A percentile compares a stretch with the other conserved stretches of the same genome.
Conservation (phyloP, 306 rosid genomes). For the Amphicarpaea edgeworthii region DNA sequence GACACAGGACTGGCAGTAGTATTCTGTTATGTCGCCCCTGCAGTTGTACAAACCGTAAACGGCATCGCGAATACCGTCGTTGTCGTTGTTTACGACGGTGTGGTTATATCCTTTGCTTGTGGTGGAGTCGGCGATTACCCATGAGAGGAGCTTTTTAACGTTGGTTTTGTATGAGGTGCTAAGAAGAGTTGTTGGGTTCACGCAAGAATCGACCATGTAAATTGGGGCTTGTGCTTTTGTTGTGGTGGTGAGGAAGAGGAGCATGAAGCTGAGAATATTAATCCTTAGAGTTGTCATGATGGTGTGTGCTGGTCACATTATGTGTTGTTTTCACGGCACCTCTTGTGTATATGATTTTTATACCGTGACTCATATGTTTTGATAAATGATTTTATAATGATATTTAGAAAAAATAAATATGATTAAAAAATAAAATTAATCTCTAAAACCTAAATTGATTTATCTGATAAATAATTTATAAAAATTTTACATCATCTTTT, state of each 20-base stretch:
- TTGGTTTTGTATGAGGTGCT: slow-evolving; percentile 32
- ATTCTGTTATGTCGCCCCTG: background rate
- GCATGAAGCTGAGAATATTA: background rate
- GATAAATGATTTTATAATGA: too few species aligned
- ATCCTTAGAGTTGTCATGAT: background rate
- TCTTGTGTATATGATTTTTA: too few species aligned
- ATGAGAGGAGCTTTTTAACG: background rate
- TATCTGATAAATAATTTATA: too few species aligned
- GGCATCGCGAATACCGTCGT: background rate
- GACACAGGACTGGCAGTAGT: slow-evolving; percentile 44
- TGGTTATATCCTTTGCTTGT: slow-evolving; percentile 22
- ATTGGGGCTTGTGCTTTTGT: slow-evolving; percentile 36
- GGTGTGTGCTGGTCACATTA: too few species aligned
- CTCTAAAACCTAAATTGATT: too few species aligned
- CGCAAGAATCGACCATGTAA: background rate
- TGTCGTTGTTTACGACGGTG: background rate
- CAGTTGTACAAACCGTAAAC: slow-evolving; percentile 38
- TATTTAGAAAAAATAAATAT: too few species aligned
- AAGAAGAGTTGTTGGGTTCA: slow-evolving; percentile 19
- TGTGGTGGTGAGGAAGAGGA: background rate
- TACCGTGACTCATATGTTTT: too few species aligned
- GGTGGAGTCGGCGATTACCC: background rate
- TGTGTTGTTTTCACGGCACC: too few species aligned
- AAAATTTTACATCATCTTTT: too few species aligned
- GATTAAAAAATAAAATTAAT: too few species aligned